A percentile compares a stretch with the other conserved stretches of the same genome.
Evolutionary conservation across 192 early-diverging fungal species (phyloP).

Genomic region (Rhizophagus clarus): DNA sequence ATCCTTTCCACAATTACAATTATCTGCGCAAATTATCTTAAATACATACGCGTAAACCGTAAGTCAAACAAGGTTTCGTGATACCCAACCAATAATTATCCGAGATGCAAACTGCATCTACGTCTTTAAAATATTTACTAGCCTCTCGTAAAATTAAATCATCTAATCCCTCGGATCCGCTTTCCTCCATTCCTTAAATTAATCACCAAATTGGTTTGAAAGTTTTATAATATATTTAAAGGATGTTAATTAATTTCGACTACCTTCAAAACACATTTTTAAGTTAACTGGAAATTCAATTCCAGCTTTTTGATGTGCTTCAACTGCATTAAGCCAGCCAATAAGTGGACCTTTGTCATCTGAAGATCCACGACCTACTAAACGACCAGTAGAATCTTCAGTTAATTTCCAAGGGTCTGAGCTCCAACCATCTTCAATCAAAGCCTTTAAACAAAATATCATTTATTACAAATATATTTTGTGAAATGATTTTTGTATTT

Average conservation of each 20-base stretch:
- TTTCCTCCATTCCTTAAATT: constrained; percentile 60
- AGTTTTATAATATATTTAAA: not conserved
- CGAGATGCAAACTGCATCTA: constrained; percentile 94
- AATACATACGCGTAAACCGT: constrained; percentile 79
- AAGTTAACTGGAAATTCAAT: constrained; percentile 93
- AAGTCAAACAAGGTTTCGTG: constrained; percentile 95
- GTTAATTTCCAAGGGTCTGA: constrained; percentile 88
- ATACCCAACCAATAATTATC: constrained; percentile 99
- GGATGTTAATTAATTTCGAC: constrained; percentile 51
- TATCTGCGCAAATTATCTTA: not conserved
- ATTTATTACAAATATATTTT: not conserved
- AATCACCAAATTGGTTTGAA: not conserved
- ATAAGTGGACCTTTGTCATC: constrained; percentile 99
- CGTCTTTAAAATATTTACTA: constrained; percentile 84
- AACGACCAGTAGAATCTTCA: constrained; percentile 80
- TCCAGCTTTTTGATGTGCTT: constrained; percentile 89
- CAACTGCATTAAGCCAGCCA: constrained; percentile 94
- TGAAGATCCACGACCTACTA: constrained; percentile 90
- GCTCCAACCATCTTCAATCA: constrained; percentile 85
- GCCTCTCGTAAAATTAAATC: constrained; percentile 86
- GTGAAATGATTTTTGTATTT: no score
- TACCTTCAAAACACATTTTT: constrained; percentile 98
- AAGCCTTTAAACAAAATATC: constrained; percentile 44
- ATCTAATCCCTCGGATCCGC: constrained; percentile 94
- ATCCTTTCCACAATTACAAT: not conserved